Evolutionary conservation across 208 protist species (phyloP).

Genomic region (Trypanosoma platydactyli): DNA sequence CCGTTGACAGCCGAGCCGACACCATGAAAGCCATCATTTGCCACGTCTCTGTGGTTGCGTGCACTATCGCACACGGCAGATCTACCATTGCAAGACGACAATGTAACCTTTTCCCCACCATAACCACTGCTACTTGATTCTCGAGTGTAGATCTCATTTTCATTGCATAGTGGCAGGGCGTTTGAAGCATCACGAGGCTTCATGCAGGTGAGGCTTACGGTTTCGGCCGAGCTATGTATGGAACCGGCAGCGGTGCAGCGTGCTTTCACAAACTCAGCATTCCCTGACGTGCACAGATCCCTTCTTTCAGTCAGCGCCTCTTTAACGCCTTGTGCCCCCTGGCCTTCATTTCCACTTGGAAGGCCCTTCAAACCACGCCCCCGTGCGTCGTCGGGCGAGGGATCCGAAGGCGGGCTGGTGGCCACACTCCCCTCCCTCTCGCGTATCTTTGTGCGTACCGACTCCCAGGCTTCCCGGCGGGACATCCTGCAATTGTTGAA

Average conservation of each 20-base stretch:
- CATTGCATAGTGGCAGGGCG: too few relatives aligned
- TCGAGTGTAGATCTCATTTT: too few relatives aligned
- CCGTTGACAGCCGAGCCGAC: not conserved
- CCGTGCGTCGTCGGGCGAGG: not conserved
- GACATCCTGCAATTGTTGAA: constrained; percentile 14
- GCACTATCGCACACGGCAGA: too few relatives aligned
- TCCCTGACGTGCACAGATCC: too few relatives aligned
- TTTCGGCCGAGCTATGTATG: too few relatives aligned
- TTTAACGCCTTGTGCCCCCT: not conserved
- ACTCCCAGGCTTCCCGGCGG: constrained; percentile 22
- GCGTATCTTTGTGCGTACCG: constrained; percentile 21
- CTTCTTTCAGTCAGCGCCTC: not conserved
- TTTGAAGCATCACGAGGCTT: too few relatives aligned
- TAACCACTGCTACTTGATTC: too few relatives aligned
- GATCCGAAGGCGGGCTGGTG: not conserved
- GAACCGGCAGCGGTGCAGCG: too few relatives aligned
- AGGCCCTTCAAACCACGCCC: not conserved
- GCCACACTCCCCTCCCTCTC: not conserved
- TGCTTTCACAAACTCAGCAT: too few relatives aligned
- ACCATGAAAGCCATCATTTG: not conserved
- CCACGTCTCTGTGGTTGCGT: not conserved
- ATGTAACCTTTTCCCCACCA: too few relatives aligned
- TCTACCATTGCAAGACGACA: too few relatives aligned
- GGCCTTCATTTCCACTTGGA: not conserved
- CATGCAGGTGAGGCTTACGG: too few relatives aligned